Conservation (phyloP, 257 asterid species). For the Osmanthus fragrans region DNA sequence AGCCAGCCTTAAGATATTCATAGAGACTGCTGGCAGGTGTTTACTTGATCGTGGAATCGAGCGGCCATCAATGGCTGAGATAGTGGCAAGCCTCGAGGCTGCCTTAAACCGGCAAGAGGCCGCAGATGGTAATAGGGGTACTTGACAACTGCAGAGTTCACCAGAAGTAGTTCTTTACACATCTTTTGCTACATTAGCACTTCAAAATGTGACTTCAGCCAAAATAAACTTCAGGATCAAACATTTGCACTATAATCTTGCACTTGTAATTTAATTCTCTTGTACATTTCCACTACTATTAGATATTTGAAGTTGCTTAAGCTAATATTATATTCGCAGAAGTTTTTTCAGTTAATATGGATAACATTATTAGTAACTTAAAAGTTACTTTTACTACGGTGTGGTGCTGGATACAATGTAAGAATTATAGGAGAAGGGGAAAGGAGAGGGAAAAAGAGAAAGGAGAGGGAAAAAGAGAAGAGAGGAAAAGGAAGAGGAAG, state of each 20-base stretch:
- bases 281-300: too few species aligned
- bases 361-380: too few species aligned
- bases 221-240: not conserved
- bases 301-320: too few species aligned
- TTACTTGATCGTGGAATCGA: conserved; percentile 46
- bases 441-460: too few species aligned
- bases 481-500: too few species aligned
- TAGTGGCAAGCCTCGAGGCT: conserved; percentile 50
- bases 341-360: too few species aligned
- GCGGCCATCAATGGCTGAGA: conserved; percentile 55
- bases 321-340: too few species aligned
- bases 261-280: too few species aligned
- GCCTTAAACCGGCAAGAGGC: conserved; percentile 61
- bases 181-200: not conserved
- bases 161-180: not conserved
- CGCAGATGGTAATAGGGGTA: conserved; percentile 35
- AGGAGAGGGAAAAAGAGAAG: too few species aligned
- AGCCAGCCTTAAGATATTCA: conserved; percentile 46
- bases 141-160: conserved; percentile 30
- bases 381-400: too few species aligned
- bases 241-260: not conserved
- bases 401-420: not conserved
- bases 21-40: conserved; percentile 59
- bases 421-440: too few species aligned
- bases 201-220: not conserved